A percentile compares a stretch with the other conserved stretches of the same genome.
These are phyloP conservation scores for Ceratobasidium sp. DNA, from an alignment of 1,284 basidiomycete genomes.

Conservation along the genomic window DNA sequence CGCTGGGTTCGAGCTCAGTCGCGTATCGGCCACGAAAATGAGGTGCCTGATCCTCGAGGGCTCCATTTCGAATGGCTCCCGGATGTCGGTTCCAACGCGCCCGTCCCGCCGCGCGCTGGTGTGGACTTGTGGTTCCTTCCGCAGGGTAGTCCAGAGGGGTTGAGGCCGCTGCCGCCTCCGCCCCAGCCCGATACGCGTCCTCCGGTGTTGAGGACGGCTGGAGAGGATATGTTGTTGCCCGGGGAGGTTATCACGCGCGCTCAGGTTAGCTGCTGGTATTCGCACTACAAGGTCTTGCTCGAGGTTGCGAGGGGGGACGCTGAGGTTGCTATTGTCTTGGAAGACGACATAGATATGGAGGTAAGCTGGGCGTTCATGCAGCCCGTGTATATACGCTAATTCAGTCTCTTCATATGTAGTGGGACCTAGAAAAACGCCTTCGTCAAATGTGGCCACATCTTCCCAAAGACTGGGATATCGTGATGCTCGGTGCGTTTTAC, in stretches of 20 bases:
- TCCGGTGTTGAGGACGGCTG: constrained; percentile 40
- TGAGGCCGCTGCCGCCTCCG: constrained; percentile 36
- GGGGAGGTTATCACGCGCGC: constrained; percentile 62
- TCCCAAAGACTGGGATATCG: constrained; percentile 78
- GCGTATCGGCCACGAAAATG: constrained; percentile 36
- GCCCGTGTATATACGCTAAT: not conserved
- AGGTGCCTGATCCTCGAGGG: constrained; percentile 32
- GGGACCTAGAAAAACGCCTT: constrained; percentile 69
- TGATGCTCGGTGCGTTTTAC: constrained; percentile 71
- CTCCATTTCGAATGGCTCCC: constrained; percentile 37
- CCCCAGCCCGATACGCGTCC: constrained; percentile 41
- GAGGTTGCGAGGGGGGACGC: constrained; percentile 54
- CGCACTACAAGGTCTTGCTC: constrained; percentile 71
- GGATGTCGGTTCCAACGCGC: constrained; percentile 28
- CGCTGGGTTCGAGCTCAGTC: constrained; percentile 43
- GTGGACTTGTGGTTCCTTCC: constrained; percentile 36
- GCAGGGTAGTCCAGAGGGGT: not conserved
- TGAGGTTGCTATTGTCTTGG: constrained; percentile 69
- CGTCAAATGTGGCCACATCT: constrained; percentile 67
- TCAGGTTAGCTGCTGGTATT: constrained; percentile 81
- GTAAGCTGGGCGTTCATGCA: constrained; percentile 4
- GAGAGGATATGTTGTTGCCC: constrained; percentile 24
- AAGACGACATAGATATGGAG: constrained; percentile 78
- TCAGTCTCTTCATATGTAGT: constrained; percentile 65
- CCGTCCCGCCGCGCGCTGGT: constrained; percentile 23